These are phyloP conservation scores for Metarhizium robertsii DNA, from an alignment of 2,329 filamentous ascomycete species.

Conservation along the genomic window DNA sequence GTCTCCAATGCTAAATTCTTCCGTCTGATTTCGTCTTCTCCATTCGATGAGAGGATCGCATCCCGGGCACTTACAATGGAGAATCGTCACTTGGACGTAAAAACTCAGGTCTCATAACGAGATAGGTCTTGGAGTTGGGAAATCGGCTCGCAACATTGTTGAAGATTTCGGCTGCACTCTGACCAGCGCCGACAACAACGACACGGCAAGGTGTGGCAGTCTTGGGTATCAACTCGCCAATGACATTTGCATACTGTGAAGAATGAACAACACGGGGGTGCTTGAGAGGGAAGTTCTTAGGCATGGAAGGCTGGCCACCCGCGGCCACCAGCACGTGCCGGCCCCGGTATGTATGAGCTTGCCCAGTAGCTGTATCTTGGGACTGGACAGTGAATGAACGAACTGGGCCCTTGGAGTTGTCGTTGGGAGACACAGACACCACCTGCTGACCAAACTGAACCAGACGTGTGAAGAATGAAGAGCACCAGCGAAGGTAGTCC, in stretches of 20 bases:
- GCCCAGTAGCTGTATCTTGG: conserved; percentile 49
- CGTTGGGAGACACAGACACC: conserved; percentile 55
- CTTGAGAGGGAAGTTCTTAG: conserved; percentile 56
- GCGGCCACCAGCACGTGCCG: conserved; percentile 56
- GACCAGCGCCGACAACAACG: conserved; percentile 79
- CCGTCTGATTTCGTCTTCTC: background rate
- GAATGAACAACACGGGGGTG: conserved; percentile 77
- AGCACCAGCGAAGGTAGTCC: conserved; percentile 92
- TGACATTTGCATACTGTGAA: conserved; percentile 66
- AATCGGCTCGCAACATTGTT: conserved; percentile 76
- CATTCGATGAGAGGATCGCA: background rate
- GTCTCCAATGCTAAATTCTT: background rate
- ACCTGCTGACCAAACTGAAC: conserved; percentile 76
- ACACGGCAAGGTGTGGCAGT: conserved; percentile 55
- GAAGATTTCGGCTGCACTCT: conserved; percentile 94
- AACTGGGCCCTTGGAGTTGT: conserved; percentile 31
- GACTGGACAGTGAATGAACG: conserved; percentile 61
- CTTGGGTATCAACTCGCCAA: conserved; percentile 50
- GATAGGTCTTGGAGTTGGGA: conserved; percentile 65
- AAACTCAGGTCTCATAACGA: conserved; percentile 77
- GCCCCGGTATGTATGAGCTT: conserved; percentile 41
- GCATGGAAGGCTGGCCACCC: conserved; percentile 59
- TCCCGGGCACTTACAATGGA: conserved; percentile 61
- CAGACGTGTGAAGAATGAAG: conserved; percentile 62
- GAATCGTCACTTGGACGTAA: conserved; percentile 89